Evolutionary conservation across 176 grass and related monocot species (phyloP), one percentile per base, ranked within the genome.

Genomic region (Carex littledalei): DNA sequence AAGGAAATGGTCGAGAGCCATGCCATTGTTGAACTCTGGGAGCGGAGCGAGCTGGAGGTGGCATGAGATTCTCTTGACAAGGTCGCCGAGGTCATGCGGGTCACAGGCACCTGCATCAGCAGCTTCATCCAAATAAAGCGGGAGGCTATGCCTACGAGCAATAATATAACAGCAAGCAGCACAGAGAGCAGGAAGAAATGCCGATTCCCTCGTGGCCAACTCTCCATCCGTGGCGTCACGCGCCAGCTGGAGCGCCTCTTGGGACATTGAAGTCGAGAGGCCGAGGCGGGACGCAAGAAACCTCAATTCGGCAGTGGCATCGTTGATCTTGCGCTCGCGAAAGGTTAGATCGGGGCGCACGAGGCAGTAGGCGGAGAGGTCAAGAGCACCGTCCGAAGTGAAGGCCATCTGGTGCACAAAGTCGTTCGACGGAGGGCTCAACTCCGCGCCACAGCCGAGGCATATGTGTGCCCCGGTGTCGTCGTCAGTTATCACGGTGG

Each of bases 161-260:
- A 94, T 90, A 57, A 94, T 78, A 18, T 89, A 83, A 63, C 60
- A 8, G 67, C 89, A 94, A 32, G 90, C 88, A 82, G 90, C 90
- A 35, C 81, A 87, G 57, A 94, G 90, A 50, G 77, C 85, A 1
- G 70, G 68, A 75, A 94, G 87, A 84, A 90, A 94, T 26, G 80
- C 57, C 50, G 84, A 67, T 12, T 78, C 84, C 35, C 81, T 66
- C 4, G 85, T 81, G 58, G 86, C 90, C 15, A 94, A 85, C 39
- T 57, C 4, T 20, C 88, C 90, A 67, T 66, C 65, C 8, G 90
- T 94, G 66, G 87, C 90, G 56, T 86, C 89, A 4, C 34, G 85
- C 57, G 88, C 88, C 18, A 92, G 83, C 84, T 80, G 21, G 49
- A 88, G 62, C 6, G 71, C 93, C 71, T 92, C 93, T 57, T 63